phyloP scores from a whole-genome alignment of 1,284 basidiomycete species.

The Ganoderma leucocontextum region DNA sequence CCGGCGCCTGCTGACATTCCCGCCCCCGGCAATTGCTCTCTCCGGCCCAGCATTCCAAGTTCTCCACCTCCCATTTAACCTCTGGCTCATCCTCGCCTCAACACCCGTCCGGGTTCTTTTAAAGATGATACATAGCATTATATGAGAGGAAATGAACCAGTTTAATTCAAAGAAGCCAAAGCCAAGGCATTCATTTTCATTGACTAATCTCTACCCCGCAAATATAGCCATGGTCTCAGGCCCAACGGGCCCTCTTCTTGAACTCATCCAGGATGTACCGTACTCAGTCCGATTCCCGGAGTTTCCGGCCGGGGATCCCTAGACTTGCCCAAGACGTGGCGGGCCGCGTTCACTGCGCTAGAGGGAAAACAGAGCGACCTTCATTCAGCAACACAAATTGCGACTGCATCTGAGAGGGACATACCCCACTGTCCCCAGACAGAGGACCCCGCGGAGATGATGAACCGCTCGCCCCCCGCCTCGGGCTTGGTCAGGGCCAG shows the following conservation, averaged over 20 bases:
- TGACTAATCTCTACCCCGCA: too few species aligned
- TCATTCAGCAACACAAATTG: background rate
- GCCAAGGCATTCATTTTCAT: too few species aligned
- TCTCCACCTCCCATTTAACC: background rate
- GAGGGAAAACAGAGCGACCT: background rate
- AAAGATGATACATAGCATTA: too few species aligned
- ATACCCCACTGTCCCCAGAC: conserved; percentile 33
- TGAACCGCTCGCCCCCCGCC: conserved; percentile 33
- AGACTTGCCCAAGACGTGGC: background rate
- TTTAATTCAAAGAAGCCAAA: too few species aligned
- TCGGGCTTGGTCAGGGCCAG: conserved; percentile 49
- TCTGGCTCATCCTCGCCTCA: background rate
- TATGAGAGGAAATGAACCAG: too few species aligned
- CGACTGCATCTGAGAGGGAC: conserved; percentile 30
- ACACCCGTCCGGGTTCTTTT: background rate
- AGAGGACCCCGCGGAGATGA: conserved; percentile 22
- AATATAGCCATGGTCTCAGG: too few species aligned
- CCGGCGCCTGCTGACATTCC: conserved; percentile 20
- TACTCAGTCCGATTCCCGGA: conserved; percentile 41
- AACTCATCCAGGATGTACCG: conserved; percentile 32
- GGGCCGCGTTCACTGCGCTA: background rate
- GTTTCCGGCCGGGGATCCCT: background rate
- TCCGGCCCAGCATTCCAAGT: background rate
- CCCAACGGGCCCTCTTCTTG: conserved; percentile 7
- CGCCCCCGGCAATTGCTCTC: background rate